A percentile compares a stretch with the other conserved stretches of the same genome.
These are phyloP conservation scores for Punica granatum DNA, from an alignment of 345 rosid species.

Conservation along the genomic window DNA sequence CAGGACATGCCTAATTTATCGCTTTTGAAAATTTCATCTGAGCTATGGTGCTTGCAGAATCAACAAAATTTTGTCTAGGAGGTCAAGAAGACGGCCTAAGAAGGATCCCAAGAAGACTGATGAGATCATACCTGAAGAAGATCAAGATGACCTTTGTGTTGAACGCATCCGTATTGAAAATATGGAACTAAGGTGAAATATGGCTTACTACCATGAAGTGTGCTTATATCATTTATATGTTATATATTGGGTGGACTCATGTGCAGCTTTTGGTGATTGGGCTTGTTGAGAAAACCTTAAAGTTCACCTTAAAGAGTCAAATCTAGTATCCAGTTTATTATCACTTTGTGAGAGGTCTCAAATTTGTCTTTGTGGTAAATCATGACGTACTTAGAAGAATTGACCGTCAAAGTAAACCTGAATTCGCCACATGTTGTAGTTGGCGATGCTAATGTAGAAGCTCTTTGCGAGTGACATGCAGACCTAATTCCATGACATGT, in stretches of 20 bases:
- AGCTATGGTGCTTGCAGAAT: conserved; percentile 45
- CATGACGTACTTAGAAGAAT: background rate
- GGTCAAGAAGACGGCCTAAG: conserved; percentile 29
- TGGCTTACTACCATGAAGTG: background rate
- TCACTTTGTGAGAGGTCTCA: background rate
- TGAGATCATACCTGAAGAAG: conserved; percentile 41
- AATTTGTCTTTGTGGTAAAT: background rate
- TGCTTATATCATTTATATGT: background rate
- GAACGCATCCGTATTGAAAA: conserved; percentile 86
- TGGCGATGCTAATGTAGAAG: background rate
- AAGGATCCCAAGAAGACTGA: conserved; percentile 68
- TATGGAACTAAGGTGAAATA: conserved; percentile 60
- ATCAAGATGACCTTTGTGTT: conserved; percentile 43
- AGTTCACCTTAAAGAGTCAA: background rate
- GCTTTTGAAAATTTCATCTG: conserved; percentile 10
- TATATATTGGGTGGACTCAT: background rate
- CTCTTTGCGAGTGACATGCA: background rate
- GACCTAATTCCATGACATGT: background rate
- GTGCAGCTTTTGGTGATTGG: background rate
- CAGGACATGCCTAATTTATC: background rate
- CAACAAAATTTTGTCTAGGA: conserved; percentile 42
- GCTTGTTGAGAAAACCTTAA: background rate
- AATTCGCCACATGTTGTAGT: background rate
- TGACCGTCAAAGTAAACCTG: background rate
- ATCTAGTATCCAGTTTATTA: background rate